Base-by-base conservation (phyloP, 2,329 filamentous ascomycete genomes). In the Neofusicoccum parvum region DNA sequence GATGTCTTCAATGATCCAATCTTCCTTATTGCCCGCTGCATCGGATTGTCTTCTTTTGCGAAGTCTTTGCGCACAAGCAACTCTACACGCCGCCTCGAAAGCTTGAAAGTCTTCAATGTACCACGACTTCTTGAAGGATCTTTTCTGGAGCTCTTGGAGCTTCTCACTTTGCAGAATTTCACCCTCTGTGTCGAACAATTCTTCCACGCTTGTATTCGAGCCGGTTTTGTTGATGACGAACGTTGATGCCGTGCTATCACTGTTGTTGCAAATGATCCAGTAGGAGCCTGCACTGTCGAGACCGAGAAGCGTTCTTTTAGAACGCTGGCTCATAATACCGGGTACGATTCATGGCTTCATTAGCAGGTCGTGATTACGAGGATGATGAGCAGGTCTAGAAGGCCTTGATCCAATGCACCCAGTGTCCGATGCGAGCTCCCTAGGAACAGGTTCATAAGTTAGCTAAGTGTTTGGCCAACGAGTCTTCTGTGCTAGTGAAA, bases 241-340 rank as follows among this genome's bases (percentile, higher is more conserved):
- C 12, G 14, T 48, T 11, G 56, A 48, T n/a, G 56, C 17, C 9
- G n/a, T n/a, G 56, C 45, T 48, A 15, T 59, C 15, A 59, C n/a
- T 3, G 15, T 20, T 23, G 23, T 17, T 10, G 32, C 15, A 15
- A 46, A 60, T 48, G 9, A 60, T 60, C 56, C 56, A 60, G 43
- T 45, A 59, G 5, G 43, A 36, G 11, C 56, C 56, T 60, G 41
- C 49, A 20, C 36, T 39, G 56, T 60, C 56, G 32, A 60, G 56
- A 39, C 27, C 27, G n/a, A 60, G 56, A 60, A 48, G n/a, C 17
- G 32, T 5, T 48, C 2, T 60, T 39, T 60, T n/a, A 48, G n/a
- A 46, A n/a, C 15, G 10, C 27, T 36, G 56, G 48, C n/a, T 60
- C 56, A 60, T 49, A 39, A 48, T 48, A 43, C 43, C 41, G 27